These are phyloP conservation scores for Pontederia crassipes DNA, from an alignment of 176 grass and related monocot genomes.

Conservation along the genomic window DNA sequence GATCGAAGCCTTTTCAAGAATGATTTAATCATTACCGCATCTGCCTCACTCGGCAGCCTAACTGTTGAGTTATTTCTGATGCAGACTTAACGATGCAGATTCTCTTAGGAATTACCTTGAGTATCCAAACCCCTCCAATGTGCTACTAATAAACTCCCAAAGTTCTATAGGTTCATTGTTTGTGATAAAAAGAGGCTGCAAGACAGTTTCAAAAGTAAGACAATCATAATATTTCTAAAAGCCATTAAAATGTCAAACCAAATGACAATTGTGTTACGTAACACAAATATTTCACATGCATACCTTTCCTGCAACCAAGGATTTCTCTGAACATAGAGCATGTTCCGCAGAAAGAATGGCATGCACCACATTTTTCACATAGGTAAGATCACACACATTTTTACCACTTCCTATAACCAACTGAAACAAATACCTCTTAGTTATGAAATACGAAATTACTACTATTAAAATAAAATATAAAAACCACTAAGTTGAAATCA, in stretches of 20 bases:
- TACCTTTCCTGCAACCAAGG: constrained; percentile 65
- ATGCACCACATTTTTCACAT: constrained; percentile 65
- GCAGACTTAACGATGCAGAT: no score
- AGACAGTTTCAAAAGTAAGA: constrained; percentile 7
- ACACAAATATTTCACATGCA: neutral
- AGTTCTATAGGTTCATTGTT: constrained; percentile 62
- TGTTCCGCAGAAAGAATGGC: constrained; percentile 55
- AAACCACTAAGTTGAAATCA: no score
- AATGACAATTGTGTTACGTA: neutral
- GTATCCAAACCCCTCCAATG: constrained; percentile 71
- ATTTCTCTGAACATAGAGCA: constrained; percentile 37
- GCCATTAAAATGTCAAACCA: neutral
- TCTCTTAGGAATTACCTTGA: constrained; percentile 44
- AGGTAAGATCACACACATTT: constrained; percentile 60
- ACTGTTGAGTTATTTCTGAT: no score
- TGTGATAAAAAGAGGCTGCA: constrained; percentile 80
- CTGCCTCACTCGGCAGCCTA: no score
- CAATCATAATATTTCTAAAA: constrained; percentile 10
- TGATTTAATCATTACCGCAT: no score
- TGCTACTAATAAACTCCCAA: constrained; percentile 81
- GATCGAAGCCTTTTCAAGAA: no score
- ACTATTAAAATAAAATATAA: no score
- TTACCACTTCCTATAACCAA: constrained; percentile 51
- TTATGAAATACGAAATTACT: constrained; percentile 4
- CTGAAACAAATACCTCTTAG: constrained; percentile 29